A percentile compares a stretch with the other conserved stretches of the same genome.
Evolutionary conservation across 208 protist species (phyloP).

Genomic region (Leishmania aethiopica): DNA sequence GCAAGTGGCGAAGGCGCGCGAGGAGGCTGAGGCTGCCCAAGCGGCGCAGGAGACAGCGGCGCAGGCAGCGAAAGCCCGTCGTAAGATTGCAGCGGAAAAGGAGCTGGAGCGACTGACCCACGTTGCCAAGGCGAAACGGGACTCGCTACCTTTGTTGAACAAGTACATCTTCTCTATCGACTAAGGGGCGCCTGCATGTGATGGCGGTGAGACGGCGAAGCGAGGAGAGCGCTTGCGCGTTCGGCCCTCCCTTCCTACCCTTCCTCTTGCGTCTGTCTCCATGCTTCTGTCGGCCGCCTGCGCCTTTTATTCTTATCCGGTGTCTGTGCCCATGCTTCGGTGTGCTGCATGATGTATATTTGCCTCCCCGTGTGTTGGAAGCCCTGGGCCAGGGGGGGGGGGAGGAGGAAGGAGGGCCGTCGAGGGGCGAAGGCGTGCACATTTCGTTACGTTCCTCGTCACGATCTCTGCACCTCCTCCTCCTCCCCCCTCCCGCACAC

Average conservation of each 20-base stretch:
- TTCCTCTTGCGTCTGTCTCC: not conserved
- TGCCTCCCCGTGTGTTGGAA: not conserved
- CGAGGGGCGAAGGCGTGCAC: not conserved
- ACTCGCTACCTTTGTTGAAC: slow-evolving; percentile 70
- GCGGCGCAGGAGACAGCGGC: slow-evolving; percentile 44
- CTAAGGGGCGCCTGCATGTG: slow-evolving; percentile 17
- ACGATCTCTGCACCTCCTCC: not conserved
- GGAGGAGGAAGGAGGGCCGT: not conserved
- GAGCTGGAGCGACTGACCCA: slow-evolving; percentile 50
- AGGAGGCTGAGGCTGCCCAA: slow-evolving; percentile 42
- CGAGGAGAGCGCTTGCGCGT: not conserved
- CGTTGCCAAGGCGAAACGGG: slow-evolving; percentile 41
- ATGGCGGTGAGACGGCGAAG: not conserved
- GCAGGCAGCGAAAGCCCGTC: slow-evolving; percentile 33
- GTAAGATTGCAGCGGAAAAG: slow-evolving; percentile 47
- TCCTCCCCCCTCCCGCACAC: too few species aligned
- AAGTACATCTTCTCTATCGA: slow-evolving; percentile 87
- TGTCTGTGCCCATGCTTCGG: not conserved
- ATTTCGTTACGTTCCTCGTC: not conserved
- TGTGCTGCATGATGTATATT: slow-evolving; percentile 6
- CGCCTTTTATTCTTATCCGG: not conserved
- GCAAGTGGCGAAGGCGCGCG: slow-evolving; percentile 28
- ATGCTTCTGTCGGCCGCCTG: not conserved
- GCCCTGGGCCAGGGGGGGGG: not conserved
- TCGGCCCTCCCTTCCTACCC: not conserved